Conservation (phyloP, 345 rosid species). For the Triadica sebifera region DNA sequence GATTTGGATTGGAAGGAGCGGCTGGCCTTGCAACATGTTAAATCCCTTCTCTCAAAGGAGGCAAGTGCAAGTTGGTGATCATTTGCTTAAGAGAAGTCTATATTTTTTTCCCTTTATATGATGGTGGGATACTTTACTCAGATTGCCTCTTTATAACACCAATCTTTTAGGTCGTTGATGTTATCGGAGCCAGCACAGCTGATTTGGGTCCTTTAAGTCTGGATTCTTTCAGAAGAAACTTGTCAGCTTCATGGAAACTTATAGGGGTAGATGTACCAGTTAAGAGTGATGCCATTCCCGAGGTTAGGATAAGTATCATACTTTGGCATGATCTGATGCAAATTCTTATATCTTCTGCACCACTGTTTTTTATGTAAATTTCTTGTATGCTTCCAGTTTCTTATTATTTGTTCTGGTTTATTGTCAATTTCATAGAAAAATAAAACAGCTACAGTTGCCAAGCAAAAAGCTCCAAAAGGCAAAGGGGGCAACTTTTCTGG, state of each 20-base stretch:
- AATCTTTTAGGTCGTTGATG: slow-evolving; percentile 61
- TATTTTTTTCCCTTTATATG: slow-evolving; percentile 3
- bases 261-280: slow-evolving; percentile 36
- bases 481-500: slow-evolving; percentile 35
- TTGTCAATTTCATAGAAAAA: slow-evolving; percentile 35
- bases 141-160: slow-evolving; percentile 15
- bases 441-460: slow-evolving; percentile 30
- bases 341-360: background rate
- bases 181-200: slow-evolving; percentile 59
- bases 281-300: slow-evolving; percentile 29
- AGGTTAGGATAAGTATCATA: slow-evolving; percentile 46
- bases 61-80: slow-evolving; percentile 40
- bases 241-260: slow-evolving; percentile 77
- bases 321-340: slow-evolving; percentile 4
- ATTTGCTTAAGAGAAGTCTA: slow-evolving; percentile 8
- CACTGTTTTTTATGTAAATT: background rate
- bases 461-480: slow-evolving; percentile 38
- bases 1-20: slow-evolving; percentile 83
- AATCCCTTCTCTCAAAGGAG: slow-evolving; percentile 74
- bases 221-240: slow-evolving; percentile 68
- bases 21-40: slow-evolving; percentile 58
- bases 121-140: slow-evolving; percentile 4
- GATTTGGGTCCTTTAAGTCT: slow-evolving; percentile 84
- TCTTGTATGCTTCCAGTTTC: slow-evolving; percentile 24
- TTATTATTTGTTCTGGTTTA: slow-evolving; percentile 23